Evolutionary conservation across 345 rosid genomes (phyloP).

Genomic region (Carallia brachiata): DNA sequence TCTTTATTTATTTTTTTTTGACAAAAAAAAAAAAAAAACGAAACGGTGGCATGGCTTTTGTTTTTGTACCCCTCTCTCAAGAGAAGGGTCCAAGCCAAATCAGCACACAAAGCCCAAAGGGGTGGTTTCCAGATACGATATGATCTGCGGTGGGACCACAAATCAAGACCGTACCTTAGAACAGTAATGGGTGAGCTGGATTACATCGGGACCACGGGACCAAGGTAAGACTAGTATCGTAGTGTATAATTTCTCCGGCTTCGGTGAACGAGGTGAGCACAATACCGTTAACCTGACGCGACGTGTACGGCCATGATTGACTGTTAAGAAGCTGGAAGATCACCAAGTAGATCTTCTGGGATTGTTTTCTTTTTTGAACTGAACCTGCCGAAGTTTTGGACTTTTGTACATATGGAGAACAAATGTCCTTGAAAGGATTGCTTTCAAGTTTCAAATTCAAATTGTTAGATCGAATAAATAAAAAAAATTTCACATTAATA

Average conservation of each 20-base stretch:
- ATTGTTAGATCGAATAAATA: too few relatives aligned
- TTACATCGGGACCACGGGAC: constrained; percentile 10
- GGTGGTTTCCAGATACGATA: background rate
- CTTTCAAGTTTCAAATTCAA: too few relatives aligned
- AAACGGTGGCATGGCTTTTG: background rate
- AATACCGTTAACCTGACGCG: constrained; percentile 30
- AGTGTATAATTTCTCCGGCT: constrained; percentile 11
- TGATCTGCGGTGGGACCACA: constrained; percentile 1
- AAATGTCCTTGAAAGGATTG: background rate
- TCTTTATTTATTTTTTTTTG: too few relatives aligned
- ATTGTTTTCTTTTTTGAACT: constrained; percentile 8
- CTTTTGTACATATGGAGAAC: background rate
- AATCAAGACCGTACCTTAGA: background rate
- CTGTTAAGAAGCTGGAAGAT: constrained; percentile 7
- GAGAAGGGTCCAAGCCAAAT: constrained; percentile 23
- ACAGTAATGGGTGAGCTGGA: constrained; percentile 35
- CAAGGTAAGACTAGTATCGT: background rate
- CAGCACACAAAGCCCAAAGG: background rate
- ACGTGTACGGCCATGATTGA: constrained; percentile 45
- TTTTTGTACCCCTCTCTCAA: constrained; percentile 4
- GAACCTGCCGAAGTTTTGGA: constrained; percentile 19
- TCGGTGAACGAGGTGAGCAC: constrained; percentile 8
- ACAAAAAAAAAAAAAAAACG: too few relatives aligned
- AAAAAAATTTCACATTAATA: too few relatives aligned
- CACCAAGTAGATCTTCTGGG: constrained; percentile 21